Evolutionary conservation across 192 early-diverging fungal species (phyloP).

Genomic region (Backusella psychrophila): DNA sequence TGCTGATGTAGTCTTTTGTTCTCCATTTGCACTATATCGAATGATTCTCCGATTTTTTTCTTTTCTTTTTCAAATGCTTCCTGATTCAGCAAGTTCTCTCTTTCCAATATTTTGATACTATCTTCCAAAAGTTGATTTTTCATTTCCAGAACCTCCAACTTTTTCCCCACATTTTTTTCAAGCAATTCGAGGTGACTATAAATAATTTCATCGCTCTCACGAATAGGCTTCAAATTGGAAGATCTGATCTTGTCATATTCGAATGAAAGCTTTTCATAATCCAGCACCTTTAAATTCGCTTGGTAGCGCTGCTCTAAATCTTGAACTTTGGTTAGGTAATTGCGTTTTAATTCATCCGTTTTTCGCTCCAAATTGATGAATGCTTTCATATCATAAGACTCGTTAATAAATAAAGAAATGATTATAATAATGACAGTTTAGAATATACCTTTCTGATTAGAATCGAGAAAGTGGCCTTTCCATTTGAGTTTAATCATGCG

Average conservation of each 20-base stretch:
- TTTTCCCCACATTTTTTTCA: background rate
- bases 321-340: background rate
- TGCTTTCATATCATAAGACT: background rate
- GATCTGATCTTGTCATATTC: background rate
- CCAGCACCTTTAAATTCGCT: background rate
- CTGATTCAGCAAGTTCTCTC: background rate
- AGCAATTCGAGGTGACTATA: background rate
- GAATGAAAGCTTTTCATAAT: background rate
- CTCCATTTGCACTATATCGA: background rate
- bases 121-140: background rate
- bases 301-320: background rate
- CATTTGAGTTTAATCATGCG: background rate
- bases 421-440: background rate
- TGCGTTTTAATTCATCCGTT: background rate
- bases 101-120: background rate
- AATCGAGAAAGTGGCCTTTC: background rate
- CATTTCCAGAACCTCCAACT: background rate
- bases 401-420: background rate
- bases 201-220: background rate
- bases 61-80: slow-evolving; percentile 5
- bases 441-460: background rate
- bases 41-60: background rate
- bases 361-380: background rate
- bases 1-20: background rate
- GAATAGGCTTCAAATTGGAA: background rate